Conservation (phyloP, 2,329 filamentous ascomycete genomes). For the Capronia epimyces region DNA sequence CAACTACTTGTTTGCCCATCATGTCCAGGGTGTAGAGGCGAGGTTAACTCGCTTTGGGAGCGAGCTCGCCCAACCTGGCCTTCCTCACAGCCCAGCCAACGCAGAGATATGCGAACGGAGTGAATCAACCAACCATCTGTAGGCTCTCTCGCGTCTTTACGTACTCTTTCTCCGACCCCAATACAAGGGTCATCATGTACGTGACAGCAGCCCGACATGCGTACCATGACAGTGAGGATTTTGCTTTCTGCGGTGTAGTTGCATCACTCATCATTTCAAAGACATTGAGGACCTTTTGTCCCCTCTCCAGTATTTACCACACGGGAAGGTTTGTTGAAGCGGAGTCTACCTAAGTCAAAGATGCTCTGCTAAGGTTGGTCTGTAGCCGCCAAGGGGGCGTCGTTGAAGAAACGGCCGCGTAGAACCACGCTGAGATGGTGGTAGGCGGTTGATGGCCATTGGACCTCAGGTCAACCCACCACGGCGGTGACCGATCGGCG, state of each 20-base stretch:
- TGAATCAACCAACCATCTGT: neutral
- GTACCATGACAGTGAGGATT: neutral
- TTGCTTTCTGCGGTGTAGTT: no score
- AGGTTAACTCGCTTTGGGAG: neutral
- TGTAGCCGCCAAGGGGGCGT: neutral
- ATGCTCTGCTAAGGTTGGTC: neutral
- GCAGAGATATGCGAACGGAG: conserved; percentile 1
- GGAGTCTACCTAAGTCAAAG: neutral
- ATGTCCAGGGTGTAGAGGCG: no score
- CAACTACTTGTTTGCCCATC: no score
- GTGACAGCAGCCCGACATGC: neutral
- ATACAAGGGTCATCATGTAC: neutral
- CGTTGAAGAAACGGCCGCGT: neutral
- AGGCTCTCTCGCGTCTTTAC: neutral
- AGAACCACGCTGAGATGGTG: neutral
- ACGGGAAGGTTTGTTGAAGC: neutral
- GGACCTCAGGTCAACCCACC: neutral
- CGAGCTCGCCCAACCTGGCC: neutral
- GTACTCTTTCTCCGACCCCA: conserved; percentile 3
- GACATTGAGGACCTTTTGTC: neutral
- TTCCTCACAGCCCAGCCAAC: neutral
- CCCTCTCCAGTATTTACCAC: neutral
- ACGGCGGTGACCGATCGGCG: neutral
- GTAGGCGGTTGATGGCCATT: neutral
- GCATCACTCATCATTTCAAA: no score